A percentile compares a stretch with the other conserved stretches of the same genome.
Conservation (phyloP, 129 eudicot genomes). For the Ambrosia trifida region DNA sequence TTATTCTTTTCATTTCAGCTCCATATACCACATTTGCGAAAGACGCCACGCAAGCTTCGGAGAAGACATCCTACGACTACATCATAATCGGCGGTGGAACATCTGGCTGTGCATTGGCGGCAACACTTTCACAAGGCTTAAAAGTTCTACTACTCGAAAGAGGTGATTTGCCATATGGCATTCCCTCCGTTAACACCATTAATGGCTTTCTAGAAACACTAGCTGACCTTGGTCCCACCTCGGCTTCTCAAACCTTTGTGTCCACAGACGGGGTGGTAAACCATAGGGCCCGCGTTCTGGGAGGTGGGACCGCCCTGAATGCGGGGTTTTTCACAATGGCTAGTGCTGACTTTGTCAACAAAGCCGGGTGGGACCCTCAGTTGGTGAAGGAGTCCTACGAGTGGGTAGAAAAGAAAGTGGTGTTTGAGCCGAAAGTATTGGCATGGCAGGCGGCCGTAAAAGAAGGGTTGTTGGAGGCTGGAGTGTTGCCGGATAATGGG, state of each 20-base stretch:
- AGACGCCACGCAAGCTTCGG: constrained; percentile 58
- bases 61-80: constrained; percentile 51
- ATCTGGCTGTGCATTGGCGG: constrained; percentile 76
- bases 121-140: constrained; percentile 64
- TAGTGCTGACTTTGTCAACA: constrained; percentile 33
- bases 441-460: constrained; percentile 76
- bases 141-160: constrained; percentile 68
- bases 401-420: constrained; percentile 78
- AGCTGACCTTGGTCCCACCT: constrained; percentile 52
- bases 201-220: constrained; percentile 47
- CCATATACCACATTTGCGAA: constrained; percentile 65
- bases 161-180: constrained; percentile 65
- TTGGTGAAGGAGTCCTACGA: constrained; percentile 60
- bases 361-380: constrained; percentile 49
- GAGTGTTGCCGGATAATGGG: constrained; percentile 58
- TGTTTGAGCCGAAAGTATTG: constrained; percentile 53
- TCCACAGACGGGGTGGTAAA: constrained; percentile 86
- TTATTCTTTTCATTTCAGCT: constrained; percentile 40
- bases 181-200: constrained; percentile 52
- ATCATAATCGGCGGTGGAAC: constrained; percentile 89
- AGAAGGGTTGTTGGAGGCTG: constrained; percentile 73
- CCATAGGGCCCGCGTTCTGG: constrained; percentile 71
- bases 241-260: constrained; percentile 66
- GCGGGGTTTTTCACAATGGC: constrained; percentile 84
- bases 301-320: constrained; percentile 78